These are phyloP conservation scores for Aechmea fasciata DNA, from an alignment of 176 grass and related monocot genomes.

Conservation along the genomic window DNA sequence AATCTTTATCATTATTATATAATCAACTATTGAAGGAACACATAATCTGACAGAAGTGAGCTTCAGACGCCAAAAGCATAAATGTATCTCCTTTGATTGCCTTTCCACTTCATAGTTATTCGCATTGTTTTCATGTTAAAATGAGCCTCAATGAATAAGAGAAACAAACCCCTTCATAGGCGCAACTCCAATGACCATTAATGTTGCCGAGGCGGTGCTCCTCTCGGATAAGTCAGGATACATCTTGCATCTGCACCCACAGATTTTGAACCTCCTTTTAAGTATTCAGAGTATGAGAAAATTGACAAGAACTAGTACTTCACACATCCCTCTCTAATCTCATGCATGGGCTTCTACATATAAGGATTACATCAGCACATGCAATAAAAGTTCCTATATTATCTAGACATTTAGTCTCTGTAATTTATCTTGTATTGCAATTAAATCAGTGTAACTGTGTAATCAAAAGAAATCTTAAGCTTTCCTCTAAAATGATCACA, in stretches of 20 bases:
- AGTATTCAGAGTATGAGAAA: too few species aligned
- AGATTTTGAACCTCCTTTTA: too few species aligned
- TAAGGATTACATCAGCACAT: too few species aligned
- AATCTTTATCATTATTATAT: background rate
- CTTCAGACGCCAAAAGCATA: background rate
- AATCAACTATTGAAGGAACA: background rate
- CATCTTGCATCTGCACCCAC: constrained; percentile 18
- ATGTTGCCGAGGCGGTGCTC: constrained; percentile 20
- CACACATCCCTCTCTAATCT: too few species aligned
- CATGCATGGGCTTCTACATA: too few species aligned
- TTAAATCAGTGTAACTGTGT: too few species aligned
- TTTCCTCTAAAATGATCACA: too few species aligned
- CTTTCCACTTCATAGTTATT: background rate
- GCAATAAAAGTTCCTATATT: too few species aligned
- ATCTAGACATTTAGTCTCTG: too few species aligned
- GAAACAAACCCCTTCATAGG: constrained; percentile 18
- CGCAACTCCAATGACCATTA: constrained; percentile 24
- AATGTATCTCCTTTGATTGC: background rate
- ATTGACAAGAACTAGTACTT: too few species aligned
- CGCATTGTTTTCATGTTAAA: background rate
- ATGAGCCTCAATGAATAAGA: background rate
- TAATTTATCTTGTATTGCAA: too few species aligned
- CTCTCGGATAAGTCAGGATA: constrained; percentile 29
- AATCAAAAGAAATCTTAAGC: too few species aligned
- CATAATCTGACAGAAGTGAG: background rate